A percentile compares a stretch with the other conserved stretches of the same genome.
phyloP scores from a whole-genome alignment of 2,329 filamentous ascomycete species.

The Drechslerella stenobrocha region DNA sequence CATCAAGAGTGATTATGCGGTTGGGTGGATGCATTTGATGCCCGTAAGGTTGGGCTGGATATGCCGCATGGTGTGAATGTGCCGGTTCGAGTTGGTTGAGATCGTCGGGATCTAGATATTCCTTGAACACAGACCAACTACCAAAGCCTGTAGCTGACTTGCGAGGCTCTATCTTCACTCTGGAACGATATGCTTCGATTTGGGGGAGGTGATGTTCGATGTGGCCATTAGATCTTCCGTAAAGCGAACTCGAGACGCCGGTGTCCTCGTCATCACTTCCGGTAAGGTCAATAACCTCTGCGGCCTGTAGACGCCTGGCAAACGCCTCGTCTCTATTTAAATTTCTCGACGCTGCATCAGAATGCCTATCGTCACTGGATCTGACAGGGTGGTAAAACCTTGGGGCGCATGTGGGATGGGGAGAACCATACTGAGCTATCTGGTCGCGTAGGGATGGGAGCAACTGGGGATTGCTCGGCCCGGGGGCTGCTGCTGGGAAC shows the following conservation, averaged over 20 bases:
- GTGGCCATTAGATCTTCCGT: background rate
- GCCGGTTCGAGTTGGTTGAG: background rate
- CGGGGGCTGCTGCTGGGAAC: background rate
- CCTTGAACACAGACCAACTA: constrained; percentile 16
- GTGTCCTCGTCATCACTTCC: constrained; percentile 18
- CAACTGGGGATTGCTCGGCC: background rate
- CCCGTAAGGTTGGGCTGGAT: background rate
- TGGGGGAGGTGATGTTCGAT: background rate
- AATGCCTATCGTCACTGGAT: background rate
- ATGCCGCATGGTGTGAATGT: background rate
- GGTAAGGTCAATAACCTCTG: constrained; percentile 33
- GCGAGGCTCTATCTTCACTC: constrained; percentile 15
- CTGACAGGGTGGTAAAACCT: no score
- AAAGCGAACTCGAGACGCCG: no score
- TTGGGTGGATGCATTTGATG: background rate
- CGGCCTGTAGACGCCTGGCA: constrained; percentile 4
- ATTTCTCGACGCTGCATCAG: constrained; percentile 9
- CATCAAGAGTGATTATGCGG: constrained; percentile 16
- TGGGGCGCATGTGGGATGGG: background rate
- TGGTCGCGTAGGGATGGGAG: background rate
- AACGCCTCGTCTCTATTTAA: constrained; percentile 16
- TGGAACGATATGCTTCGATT: background rate
- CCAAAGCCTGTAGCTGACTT: constrained; percentile 1
- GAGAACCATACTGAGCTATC: constrained; percentile 7
- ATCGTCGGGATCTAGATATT: background rate